Base-by-base conservation (phyloP, 1,139 yeast species). In the Suhomyces taliae region DNA sequence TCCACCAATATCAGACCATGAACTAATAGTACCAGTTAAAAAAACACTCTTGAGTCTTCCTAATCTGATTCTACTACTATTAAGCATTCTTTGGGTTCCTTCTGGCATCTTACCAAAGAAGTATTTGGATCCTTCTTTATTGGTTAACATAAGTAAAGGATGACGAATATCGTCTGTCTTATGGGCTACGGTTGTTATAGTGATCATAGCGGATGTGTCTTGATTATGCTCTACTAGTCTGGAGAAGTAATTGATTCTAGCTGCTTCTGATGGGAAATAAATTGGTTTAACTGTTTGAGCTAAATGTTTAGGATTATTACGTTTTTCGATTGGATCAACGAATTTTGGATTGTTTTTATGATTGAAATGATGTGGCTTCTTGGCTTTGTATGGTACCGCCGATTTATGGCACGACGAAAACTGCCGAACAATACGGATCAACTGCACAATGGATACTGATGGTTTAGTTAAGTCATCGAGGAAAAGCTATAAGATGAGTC, bases 101-200 rank as follows among this genome's bases (percentile, higher is more conserved):
- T 90, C 97, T 6, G 95, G 82, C 3, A 89, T 66, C 47, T 85
- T 82, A 2, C 99, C 99, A 61, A 93, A 79, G 40, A 90, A 66
- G 57, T 84, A 88, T 49, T 84, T 72, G 43, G 76, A 76, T 9
- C 93, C 85, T 26, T 76, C 74, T 42, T 72, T 57, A 46, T 69
- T 69, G 27, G 75, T 66, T 51, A 87, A 62, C 63, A 82, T 65
- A 11, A 87, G 56, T 19, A 85, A 66, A 0, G 95, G 91, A 47
- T 81, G 82, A 34, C 69, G 66, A 2, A 83, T 74, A 52, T 86
- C 91, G 44, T 76, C 67, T 0, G 87, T 82, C 31, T 81, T 80
- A 59, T 84, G 89, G 19, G 81, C 66, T 6, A 82, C 62, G 2
- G 79, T 74, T 9, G 75, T 64, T 24, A 73, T 53, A 12, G 67